Conservation (phyloP, 768 basidiomycete species). For the Agaricus subrufescens region DNA sequence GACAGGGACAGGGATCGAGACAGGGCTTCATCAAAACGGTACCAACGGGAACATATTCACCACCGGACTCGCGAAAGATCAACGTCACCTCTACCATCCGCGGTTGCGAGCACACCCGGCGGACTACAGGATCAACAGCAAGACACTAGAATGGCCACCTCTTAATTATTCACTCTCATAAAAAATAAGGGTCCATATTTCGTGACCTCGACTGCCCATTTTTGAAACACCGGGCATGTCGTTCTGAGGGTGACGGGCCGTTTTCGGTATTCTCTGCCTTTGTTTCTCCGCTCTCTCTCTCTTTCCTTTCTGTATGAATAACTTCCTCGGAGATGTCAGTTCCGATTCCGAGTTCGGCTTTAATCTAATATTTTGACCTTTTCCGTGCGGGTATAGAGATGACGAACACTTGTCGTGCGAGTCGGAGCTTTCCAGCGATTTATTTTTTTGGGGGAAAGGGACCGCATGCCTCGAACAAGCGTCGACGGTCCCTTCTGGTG, state of each 20-base stretch:
- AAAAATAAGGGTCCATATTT: constrained; percentile 10
- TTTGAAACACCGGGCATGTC: neutral
- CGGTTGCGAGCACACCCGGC: neutral
- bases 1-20: constrained; percentile 21
- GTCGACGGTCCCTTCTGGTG: neutral
- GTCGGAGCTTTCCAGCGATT: neutral
- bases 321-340: neutral
- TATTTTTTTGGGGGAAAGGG: no score
- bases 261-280: neutral
- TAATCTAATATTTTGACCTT: neutral
- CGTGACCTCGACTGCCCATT: neutral
- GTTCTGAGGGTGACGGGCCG: no score
- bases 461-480: no score
- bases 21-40: constrained; percentile 50
- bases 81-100: neutral
- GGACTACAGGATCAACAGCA: constrained; percentile 3
- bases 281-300: neutral
- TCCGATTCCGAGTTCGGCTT: neutral
- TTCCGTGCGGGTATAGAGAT: neutral
- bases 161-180: constrained; percentile 11
- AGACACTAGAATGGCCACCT: constrained; percentile 30
- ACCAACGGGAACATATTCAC: constrained; percentile 43
- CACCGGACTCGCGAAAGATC: constrained; percentile 29
- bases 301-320: neutral
- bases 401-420: neutral